Base-by-base conservation (phyloP, 768 basidiomycete genomes). In the Kwoniella europaea region DNA sequence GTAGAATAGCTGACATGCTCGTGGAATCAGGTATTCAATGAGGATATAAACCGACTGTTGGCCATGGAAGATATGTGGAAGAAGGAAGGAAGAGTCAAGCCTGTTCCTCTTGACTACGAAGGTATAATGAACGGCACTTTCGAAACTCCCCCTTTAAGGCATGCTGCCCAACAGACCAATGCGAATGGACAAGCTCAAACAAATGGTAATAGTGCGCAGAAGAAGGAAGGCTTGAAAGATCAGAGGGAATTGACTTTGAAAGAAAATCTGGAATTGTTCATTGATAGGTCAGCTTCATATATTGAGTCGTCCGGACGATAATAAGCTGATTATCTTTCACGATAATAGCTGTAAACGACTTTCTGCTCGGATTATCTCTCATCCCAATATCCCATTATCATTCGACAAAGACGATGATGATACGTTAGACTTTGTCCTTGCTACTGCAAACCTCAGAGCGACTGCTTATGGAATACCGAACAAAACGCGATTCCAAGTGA, bases 321-420 rank as follows among this genome's bases (percentile, higher is more conserved):
- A 35, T 35, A 63, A 55, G 27, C 71, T 53, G 56, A 24, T 46
- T 12, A 2, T 65, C 20, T 7, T n/a, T 50, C 44, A 35, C 35
- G 7, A 35, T 6, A 7, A 5, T 76, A 98, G 96, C 78, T 90
- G 92, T n/a, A 88, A 91, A 58, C 89, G 91, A 6, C 86, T 98
- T 2, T 89, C 93, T 6, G 84, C 85, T 84, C 86, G 73, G 88
- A 91, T 20, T 88, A 93, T 84, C 86, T 88, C 81, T 20, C 76
- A 83, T 61, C 83, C 83, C 0, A 55, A 78, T 20, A 74, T 76
- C 15, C 76, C 82, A 1, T 74, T 97, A 62, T 85, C 90, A 0
- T 98, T 98, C 75, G 97, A 99, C 86, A 99, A 99, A 82, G 97
- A 99, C 79, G 97, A 98, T 79, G 93, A 95, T 42, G 97, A 98